Percentiles rank a stretch among this genome's conserved stretches.
Evolutionary conservation across 1,284 basidiomycete genomes (phyloP).

Genomic region (Coniophora puteana): DNA sequence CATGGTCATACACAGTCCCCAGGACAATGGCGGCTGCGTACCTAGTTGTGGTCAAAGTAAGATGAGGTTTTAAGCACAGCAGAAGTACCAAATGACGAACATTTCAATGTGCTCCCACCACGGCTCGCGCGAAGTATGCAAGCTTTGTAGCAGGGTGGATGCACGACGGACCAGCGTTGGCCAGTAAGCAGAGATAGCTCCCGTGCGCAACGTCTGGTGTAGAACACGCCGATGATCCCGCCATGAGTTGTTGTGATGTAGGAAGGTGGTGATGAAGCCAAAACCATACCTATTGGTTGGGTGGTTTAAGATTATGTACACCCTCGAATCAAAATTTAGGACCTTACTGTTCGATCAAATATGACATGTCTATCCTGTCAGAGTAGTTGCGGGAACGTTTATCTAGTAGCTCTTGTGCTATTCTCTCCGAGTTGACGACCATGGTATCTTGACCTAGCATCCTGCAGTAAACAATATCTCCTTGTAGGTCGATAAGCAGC

Average conservation of each 20-base stretch:
- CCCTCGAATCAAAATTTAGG: too few relatives aligned
- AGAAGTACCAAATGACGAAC: too few relatives aligned
- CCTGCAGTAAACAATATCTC: conserved; percentile 19
- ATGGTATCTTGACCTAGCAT: conserved; percentile 20
- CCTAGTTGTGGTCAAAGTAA: too few relatives aligned
- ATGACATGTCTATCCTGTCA: too few relatives aligned
- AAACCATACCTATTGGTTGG: conserved; percentile 14
- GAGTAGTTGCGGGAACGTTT: conserved; percentile 23
- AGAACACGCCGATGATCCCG: conserved; percentile 22
- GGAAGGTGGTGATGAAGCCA: conserved; percentile 19
- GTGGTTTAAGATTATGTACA: too few relatives aligned
- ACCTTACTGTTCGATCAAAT: too few relatives aligned
- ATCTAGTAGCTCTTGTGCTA: conserved; percentile 18
- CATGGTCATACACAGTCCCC: conserved; percentile 10
- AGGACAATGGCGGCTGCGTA: conserved; percentile 9
- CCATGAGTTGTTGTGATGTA: conserved; percentile 21
- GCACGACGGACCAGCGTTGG: too few relatives aligned
- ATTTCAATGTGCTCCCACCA: too few relatives aligned
- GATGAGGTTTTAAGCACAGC: too few relatives aligned
- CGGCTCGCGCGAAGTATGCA: too few relatives aligned
- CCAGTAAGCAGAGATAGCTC: too few relatives aligned
- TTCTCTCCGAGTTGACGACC: conserved; percentile 21
- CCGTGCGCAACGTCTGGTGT: conserved; percentile 19
- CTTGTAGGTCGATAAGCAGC: conserved; percentile 9
- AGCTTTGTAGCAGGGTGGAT: too few relatives aligned